Conservation (phyloP, 441 rosid species). For the Populus tomentosa region DNA sequence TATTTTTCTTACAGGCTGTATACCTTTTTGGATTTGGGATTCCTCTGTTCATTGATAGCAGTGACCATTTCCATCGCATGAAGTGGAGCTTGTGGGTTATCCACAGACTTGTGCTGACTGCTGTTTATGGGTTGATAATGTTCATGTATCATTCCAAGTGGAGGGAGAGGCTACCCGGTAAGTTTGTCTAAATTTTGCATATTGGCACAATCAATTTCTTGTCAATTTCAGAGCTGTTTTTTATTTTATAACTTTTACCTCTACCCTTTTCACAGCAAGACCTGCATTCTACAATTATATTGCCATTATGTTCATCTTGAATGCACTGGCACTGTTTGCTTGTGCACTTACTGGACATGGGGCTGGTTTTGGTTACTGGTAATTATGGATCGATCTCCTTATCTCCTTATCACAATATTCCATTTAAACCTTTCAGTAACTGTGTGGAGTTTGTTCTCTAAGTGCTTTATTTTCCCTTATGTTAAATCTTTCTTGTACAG, state of each 20-base stretch:
- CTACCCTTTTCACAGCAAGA: conserved; percentile 52
- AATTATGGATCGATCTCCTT: conserved; percentile 18
- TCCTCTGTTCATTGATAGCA: conserved; percentile 69
- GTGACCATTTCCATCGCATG: conserved; percentile 37
- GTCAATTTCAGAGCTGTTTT: not conserved
- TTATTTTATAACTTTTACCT: not conserved
- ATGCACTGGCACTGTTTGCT: conserved; percentile 57
- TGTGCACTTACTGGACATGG: conserved; percentile 61
- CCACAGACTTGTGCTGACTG: conserved; percentile 76
- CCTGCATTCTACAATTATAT: conserved; percentile 84
- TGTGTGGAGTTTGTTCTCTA: conserved; percentile 1
- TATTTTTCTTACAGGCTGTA: conserved; percentile 44
- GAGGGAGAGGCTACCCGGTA: conserved; percentile 91
- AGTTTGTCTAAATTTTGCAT: conserved; percentile 14
- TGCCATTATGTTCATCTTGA: conserved; percentile 53
- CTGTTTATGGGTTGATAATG: conserved; percentile 62
- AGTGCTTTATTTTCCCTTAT: not conserved
- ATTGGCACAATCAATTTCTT: not conserved
- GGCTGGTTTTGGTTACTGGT: conserved; percentile 77
- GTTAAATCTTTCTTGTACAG: conserved; percentile 35
- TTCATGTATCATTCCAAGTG: conserved; percentile 73
- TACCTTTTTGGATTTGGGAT: conserved; percentile 75
- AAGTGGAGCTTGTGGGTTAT: conserved; percentile 86
- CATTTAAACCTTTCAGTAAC: not conserved
- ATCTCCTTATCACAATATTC: not conserved